Conservation (phyloP, 768 basidiomycete species). For the Termitomyces eurrhizus region DNA sequence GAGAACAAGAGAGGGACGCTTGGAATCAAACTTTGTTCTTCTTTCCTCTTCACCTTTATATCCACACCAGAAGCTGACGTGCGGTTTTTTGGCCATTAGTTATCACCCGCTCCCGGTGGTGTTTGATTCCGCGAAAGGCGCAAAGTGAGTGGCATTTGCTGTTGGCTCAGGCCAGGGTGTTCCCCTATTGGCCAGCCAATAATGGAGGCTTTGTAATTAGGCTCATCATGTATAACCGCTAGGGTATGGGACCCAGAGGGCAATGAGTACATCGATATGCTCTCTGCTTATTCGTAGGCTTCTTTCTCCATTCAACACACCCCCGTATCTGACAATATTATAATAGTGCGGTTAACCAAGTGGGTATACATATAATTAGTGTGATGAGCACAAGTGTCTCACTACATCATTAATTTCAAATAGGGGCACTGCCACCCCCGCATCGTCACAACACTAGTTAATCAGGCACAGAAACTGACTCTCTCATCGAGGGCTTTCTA, state of each 20-base stretch:
- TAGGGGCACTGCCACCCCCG: constrained; percentile 90
- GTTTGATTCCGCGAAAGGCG: constrained; percentile 86
- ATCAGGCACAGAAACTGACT: constrained; percentile 87
- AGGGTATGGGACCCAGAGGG: constrained; percentile 95
- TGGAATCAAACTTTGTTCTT: constrained; percentile 16
- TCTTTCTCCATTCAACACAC: constrained; percentile 4
- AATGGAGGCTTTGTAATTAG: constrained; percentile 13
- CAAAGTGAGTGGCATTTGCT: constrained; percentile 66
- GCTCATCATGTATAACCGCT: constrained; percentile 10
- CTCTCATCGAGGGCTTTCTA: constrained; percentile 96
- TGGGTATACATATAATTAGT: constrained; percentile 24
- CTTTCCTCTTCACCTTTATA: constrained; percentile 20
- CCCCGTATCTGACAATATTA: not conserved
- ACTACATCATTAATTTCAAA: constrained; percentile 1
- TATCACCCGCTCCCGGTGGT: constrained; percentile 96
- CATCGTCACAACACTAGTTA: constrained; percentile 75
- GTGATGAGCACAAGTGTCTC: not conserved
- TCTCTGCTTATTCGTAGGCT: constrained; percentile 92
- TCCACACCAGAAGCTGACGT: constrained; percentile 28
- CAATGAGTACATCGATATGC: constrained; percentile 95
- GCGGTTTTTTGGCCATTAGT: constrained; percentile 56
- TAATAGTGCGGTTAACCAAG: constrained; percentile 83
- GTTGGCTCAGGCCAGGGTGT: constrained; percentile 14
- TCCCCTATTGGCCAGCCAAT: constrained; percentile 18
- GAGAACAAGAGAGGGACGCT: not conserved